These are phyloP conservation scores for Mortierella alpina DNA, from an alignment of 192 early-diverging fungal species.

Conservation along the genomic window DNA sequence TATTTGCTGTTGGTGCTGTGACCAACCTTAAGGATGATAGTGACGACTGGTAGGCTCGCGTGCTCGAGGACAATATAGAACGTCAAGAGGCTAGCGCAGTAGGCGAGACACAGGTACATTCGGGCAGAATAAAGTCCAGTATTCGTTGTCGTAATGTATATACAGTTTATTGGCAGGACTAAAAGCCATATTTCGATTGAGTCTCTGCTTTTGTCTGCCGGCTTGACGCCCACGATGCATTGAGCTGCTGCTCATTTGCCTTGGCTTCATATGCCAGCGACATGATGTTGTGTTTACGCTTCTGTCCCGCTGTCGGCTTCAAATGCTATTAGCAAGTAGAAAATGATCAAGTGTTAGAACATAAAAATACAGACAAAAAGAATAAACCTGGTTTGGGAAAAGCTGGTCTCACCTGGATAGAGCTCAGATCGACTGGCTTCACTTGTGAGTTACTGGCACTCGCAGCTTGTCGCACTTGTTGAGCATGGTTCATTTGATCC, in stretches of 20 bases:
- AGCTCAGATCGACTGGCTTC: slow-evolving; percentile 38
- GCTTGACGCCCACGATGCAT: slow-evolving; percentile 70
- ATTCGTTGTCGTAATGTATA: too few species aligned
- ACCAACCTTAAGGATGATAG: slow-evolving; percentile 63
- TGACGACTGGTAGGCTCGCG: slow-evolving; percentile 40
- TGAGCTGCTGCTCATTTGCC: slow-evolving; percentile 69
- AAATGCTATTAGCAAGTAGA: slow-evolving; percentile 45
- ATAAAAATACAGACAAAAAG: too few species aligned
- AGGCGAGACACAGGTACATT: too few species aligned
- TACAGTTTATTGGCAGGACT: background rate
- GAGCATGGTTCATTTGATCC: slow-evolving; percentile 45
- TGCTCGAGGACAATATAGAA: background rate
- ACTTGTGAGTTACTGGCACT: slow-evolving; percentile 12
- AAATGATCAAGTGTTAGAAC: background rate
- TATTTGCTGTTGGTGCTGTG: slow-evolving; percentile 71
- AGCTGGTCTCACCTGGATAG: slow-evolving; percentile 31
- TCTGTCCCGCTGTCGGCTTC: slow-evolving; percentile 67
- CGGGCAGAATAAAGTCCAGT: too few species aligned
- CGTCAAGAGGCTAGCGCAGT: too few species aligned
- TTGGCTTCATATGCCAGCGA: slow-evolving; percentile 80
- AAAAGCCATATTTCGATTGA: slow-evolving; percentile 72
- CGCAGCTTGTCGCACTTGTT: slow-evolving; percentile 31
- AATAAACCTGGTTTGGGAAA: too few species aligned
- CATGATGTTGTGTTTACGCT: slow-evolving; percentile 84
- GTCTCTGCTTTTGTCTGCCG: slow-evolving; percentile 73